These are phyloP conservation scores for Sporothrix phasma DNA, from an alignment of 2,329 filamentous ascomycete species.

Conservation along the genomic window DNA sequence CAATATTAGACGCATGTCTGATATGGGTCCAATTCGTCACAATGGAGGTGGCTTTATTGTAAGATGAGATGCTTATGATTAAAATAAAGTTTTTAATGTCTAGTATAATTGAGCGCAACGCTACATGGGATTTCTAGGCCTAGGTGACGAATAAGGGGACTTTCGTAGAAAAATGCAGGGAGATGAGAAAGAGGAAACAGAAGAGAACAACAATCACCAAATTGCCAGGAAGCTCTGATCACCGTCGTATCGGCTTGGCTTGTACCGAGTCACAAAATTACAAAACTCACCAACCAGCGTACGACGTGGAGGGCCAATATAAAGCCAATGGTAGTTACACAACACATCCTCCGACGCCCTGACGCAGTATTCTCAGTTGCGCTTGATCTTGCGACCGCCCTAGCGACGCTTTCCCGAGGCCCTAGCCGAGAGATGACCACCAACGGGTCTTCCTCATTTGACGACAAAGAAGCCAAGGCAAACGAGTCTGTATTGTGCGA, in stretches of 20 bases:
- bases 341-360: background rate
- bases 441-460: constrained; percentile 60
- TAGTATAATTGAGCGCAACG: background rate
- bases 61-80: no score
- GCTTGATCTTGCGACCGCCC: constrained; percentile 40
- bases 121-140: constrained; percentile 7
- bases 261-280: background rate
- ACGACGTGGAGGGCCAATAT: background rate
- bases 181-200: background rate
- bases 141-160: background rate
- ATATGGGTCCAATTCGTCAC: no score
- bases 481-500: constrained; percentile 90
- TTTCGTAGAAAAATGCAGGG: background rate
- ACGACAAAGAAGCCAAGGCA: constrained; percentile 81
- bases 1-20: no score
- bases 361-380: constrained; percentile 18
- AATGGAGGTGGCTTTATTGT: no score
- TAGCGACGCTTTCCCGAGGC: constrained; percentile 12
- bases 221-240: background rate
- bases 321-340: background rate
- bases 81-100: background rate
- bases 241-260: background rate
- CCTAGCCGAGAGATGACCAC: constrained; percentile 79
- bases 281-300: background rate
- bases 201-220: background rate